phyloP scores from a whole-genome alignment of 345 rosid genomes.

The Luvunga scandens region DNA sequence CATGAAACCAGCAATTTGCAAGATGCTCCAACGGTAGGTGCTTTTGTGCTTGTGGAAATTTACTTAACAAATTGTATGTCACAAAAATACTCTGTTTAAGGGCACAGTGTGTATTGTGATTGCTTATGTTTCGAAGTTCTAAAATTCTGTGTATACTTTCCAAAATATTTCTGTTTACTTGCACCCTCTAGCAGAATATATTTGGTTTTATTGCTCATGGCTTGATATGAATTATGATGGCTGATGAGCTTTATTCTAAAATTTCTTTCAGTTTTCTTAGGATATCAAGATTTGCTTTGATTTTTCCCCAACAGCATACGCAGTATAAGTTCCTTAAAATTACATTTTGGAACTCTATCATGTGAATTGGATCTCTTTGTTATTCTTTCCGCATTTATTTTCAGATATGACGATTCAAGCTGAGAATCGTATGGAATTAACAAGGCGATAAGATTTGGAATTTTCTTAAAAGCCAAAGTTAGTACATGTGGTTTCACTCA shows the following conservation, averaged over 20 bases:
- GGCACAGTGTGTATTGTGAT: not conserved
- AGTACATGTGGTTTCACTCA: not conserved
- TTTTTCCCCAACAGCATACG: not conserved
- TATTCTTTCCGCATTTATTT: not conserved
- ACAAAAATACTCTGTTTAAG: not conserved
- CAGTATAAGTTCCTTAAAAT: not conserved
- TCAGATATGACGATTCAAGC: not conserved
- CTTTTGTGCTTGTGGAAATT: slow-evolving; percentile 4
- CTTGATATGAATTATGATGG: not conserved
- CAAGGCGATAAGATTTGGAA: not conserved
- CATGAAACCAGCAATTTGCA: slow-evolving; percentile 19
- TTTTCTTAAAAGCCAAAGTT: not conserved
- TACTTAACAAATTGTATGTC: not conserved
- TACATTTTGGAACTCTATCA: not conserved
- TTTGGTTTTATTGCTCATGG: too few species aligned
- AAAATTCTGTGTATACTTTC: not conserved
- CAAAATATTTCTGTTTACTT: not conserved
- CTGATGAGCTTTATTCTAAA: not conserved
- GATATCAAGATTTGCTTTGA: not conserved
- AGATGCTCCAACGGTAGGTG: slow-evolving; percentile 45
- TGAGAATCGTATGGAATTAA: not conserved
- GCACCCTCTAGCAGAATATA: too few species aligned
- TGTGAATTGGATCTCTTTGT: not conserved
- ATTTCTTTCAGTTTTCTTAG: not conserved
- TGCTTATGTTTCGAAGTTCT: not conserved